Percentiles rank a stretch among this genome's conserved stretches.
Conservation (phyloP, 331 rosid genomes). For the Ulmus americana region DNA sequence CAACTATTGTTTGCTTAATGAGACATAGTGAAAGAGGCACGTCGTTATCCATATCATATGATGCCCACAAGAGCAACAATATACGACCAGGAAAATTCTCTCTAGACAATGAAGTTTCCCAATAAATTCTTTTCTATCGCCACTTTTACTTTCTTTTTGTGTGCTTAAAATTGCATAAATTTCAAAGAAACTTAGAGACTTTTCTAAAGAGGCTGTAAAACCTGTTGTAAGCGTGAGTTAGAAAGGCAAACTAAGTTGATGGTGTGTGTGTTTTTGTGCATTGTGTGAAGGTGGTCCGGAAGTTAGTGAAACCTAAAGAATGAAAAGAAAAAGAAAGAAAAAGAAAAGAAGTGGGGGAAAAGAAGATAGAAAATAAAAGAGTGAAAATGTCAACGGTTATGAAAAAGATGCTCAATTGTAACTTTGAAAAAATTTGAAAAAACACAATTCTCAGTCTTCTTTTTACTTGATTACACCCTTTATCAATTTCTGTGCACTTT, state of each 20-base stretch:
- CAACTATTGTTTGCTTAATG: background rate
- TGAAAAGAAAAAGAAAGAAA: slow-evolving; percentile 29
- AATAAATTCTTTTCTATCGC: slow-evolving; percentile 45
- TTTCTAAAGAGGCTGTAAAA: slow-evolving; percentile 55
- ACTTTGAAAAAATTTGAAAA: slow-evolving; percentile 30
- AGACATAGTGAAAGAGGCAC: background rate
- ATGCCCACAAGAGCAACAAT: slow-evolving; percentile 9
- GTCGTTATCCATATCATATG: slow-evolving; percentile 1
- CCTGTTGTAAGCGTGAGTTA: slow-evolving; percentile 51
- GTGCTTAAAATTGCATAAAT: slow-evolving; percentile 24
- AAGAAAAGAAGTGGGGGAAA: slow-evolving; percentile 20
- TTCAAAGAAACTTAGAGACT: slow-evolving; percentile 38
- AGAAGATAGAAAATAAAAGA: slow-evolving; percentile 29
- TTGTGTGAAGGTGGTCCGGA: slow-evolving; percentile 84
- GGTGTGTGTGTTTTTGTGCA: slow-evolving; percentile 29
- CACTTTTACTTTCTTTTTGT: slow-evolving; percentile 35
- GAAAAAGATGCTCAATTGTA: slow-evolving; percentile 38
- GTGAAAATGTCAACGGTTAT: slow-evolving; percentile 50
- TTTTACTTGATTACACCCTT: slow-evolving; percentile 32
- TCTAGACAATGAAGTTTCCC: slow-evolving; percentile 32
- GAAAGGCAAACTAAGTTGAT: slow-evolving; percentile 48
- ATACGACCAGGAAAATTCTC: slow-evolving; percentile 11
- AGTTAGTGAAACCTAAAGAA: slow-evolving; percentile 42
- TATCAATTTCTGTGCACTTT: slow-evolving; percentile 58
- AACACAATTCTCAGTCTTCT: slow-evolving; percentile 36